Evolutionary conservation across 192 early-diverging fungal species (phyloP).

Genomic region (Coemansia asiatica): DNA sequence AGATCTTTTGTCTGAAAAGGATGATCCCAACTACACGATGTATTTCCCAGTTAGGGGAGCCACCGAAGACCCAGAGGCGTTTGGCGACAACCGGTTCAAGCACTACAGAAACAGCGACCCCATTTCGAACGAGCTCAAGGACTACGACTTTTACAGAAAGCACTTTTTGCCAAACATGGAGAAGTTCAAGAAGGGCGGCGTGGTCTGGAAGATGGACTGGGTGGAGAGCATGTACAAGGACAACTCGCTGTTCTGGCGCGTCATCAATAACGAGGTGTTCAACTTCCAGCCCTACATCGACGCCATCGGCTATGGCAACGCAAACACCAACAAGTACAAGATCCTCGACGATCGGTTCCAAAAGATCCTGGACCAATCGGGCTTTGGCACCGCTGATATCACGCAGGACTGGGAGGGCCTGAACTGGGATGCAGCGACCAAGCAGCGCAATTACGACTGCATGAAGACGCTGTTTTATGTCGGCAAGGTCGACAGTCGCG

Average conservation of each 20-base stretch:
- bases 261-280: conserved; percentile 66
- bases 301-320: conserved; percentile 21
- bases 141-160: conserved; percentile 27
- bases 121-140: conserved; percentile 21
- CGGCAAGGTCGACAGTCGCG: conserved; percentile 77
- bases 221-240: conserved; percentile 57
- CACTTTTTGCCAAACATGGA: conserved; percentile 26
- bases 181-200: conserved; percentile 60
- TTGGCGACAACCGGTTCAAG: conserved; percentile 21
- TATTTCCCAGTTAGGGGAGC: conserved; percentile 20
- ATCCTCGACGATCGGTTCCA: conserved; percentile 54
- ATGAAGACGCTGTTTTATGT: conserved; percentile 82
- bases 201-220: conserved; percentile 60
- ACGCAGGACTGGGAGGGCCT: conserved; percentile 43
- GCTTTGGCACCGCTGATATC: conserved; percentile 56
- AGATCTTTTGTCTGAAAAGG: conserved; percentile 25
- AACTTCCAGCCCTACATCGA: conserved; percentile 63
- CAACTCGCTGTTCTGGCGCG: conserved; percentile 52
- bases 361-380: conserved; percentile 32
- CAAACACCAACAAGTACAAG: conserved; percentile 45
- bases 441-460: conserved; percentile 62
- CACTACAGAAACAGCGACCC: conserved; percentile 19
- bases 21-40: conserved; percentile 31
- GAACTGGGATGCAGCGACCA: conserved; percentile 24
- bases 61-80: conserved; percentile 6